These are phyloP conservation scores for Epichloe hybrida DNA, from an alignment of 2,329 filamentous ascomycete genomes.

Conservation along the genomic window DNA sequence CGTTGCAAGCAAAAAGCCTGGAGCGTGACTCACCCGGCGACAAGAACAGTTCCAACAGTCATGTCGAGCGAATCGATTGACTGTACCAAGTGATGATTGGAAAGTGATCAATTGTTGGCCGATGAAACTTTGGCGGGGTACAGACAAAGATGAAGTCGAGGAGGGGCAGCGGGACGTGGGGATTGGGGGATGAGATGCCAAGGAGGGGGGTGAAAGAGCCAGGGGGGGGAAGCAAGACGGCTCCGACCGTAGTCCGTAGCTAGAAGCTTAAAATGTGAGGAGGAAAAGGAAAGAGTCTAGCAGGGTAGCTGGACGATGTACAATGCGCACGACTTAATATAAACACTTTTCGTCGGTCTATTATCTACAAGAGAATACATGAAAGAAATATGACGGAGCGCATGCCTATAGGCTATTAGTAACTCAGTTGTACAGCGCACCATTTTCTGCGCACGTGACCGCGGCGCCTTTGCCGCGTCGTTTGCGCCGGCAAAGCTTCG, in stretches of 20 bases:
- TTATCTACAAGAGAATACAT: too few species aligned
- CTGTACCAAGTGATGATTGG: not conserved
- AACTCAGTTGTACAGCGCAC: too few species aligned
- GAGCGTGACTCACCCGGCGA: constrained; percentile 62
- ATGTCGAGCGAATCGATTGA: constrained; percentile 31
- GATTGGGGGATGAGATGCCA: not conserved
- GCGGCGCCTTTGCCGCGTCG: constrained; percentile 1
- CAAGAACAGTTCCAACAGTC: constrained; percentile 75
- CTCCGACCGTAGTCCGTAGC: too few species aligned
- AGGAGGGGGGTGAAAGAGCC: not conserved
- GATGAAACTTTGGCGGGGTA: constrained; percentile 7
- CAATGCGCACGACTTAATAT: too few species aligned
- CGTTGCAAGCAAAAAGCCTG: not conserved
- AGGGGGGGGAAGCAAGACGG: too few species aligned
- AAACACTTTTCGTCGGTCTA: too few species aligned
- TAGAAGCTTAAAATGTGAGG: too few species aligned
- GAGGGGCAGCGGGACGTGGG: constrained; percentile 1
- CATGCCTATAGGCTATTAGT: too few species aligned
- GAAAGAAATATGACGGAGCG: too few species aligned
- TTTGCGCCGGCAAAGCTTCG: constrained; percentile 24
- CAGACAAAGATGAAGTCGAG: constrained; percentile 1
- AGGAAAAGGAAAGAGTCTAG: too few species aligned
- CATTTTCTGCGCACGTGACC: not conserved
- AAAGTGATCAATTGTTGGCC: constrained; percentile 6
- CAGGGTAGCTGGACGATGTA: too few species aligned